These are phyloP conservation scores for Emmonsiellopsis sp. DNA, from an alignment of 2,329 filamentous ascomycete genomes.

Conservation along the genomic window DNA sequence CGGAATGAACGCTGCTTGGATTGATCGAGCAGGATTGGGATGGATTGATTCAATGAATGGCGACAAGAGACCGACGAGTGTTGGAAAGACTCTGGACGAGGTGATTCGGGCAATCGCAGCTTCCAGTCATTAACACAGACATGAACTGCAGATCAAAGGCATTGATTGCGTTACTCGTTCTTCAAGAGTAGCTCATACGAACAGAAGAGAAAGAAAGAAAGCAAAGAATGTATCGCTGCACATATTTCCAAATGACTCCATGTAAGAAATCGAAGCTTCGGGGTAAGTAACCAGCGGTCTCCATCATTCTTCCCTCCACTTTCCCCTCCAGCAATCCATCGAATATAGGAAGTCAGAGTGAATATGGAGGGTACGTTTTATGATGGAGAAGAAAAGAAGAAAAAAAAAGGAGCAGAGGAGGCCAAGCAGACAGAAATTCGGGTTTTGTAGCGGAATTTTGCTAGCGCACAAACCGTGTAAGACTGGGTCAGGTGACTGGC, in stretches of 20 bases:
- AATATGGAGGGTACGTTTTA: slow-evolving; percentile 39
- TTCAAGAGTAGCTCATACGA: neutral
- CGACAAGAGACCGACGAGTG: slow-evolving; percentile 42
- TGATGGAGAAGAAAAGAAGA: slow-evolving; percentile 27
- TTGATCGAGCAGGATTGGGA: slow-evolving; percentile 53
- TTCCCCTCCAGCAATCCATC: slow-evolving; percentile 39
- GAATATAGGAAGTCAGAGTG: slow-evolving; percentile 33
- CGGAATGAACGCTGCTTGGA: slow-evolving; percentile 58
- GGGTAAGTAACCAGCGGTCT: slow-evolving; percentile 35
- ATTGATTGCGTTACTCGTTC: too few relatives aligned
- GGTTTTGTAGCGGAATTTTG: slow-evolving; percentile 15
- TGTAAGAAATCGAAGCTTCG: slow-evolving; percentile 29
- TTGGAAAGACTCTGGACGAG: slow-evolving; percentile 49
- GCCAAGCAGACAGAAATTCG: slow-evolving; percentile 15
- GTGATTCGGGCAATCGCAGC: slow-evolving; percentile 37
- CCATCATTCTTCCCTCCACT: slow-evolving; percentile 35
- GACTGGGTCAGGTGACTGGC: neutral
- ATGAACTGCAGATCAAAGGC: neutral
- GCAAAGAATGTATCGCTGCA: slow-evolving; percentile 31
- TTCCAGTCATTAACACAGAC: slow-evolving; percentile 3
- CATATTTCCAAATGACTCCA: slow-evolving; percentile 41
- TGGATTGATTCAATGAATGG: slow-evolving; percentile 57
- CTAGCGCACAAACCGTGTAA: slow-evolving; percentile 3
- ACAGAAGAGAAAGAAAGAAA: neutral
- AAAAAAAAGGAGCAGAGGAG: slow-evolving; percentile 10